These are phyloP conservation scores for Cercospora sesami DNA, from an alignment of 2,329 filamentous ascomycete genomes.

Conservation along the genomic window DNA sequence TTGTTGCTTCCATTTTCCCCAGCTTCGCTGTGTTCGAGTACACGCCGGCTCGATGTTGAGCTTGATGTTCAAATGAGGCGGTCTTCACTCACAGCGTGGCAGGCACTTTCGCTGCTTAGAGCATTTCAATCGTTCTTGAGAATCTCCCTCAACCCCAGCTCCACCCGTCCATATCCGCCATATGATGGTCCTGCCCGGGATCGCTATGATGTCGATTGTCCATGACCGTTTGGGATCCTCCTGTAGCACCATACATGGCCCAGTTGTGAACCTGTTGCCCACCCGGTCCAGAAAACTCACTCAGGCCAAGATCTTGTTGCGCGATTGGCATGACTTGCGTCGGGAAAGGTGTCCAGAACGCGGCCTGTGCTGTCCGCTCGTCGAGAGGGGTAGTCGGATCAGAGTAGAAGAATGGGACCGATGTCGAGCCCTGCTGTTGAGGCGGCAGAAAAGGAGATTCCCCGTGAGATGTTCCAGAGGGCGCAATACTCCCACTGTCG, in stretches of 20 bases:
- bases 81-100: neutral
- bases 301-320: conserved; percentile 19
- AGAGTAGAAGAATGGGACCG: conserved; percentile 34
- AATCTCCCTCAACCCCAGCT: conserved; percentile 16
- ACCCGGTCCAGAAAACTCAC: conserved; percentile 24
- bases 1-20: neutral
- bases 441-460: conserved; percentile 31
- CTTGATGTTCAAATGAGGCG: neutral
- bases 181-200: conserved; percentile 26
- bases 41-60: neutral
- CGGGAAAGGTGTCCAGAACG: conserved; percentile 45
- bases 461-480: conserved; percentile 11
- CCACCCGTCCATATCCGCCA: conserved; percentile 27
- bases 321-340: conserved; percentile 41
- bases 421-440: conserved; percentile 21
- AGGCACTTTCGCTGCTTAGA: neutral
- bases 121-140: neutral
- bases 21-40: neutral
- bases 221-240: neutral
- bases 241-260: conserved; percentile 2
- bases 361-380: conserved; percentile 25
- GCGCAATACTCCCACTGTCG: conserved; percentile 15
- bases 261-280: conserved; percentile 17
- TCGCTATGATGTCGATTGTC: conserved; percentile 18
- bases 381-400: conserved; percentile 30